Percentiles rank a stretch among this genome's conserved stretches.
Conservation (phyloP, 2,329 filamentous ascomycete genomes). For the Aspergillus bombycis region DNA sequence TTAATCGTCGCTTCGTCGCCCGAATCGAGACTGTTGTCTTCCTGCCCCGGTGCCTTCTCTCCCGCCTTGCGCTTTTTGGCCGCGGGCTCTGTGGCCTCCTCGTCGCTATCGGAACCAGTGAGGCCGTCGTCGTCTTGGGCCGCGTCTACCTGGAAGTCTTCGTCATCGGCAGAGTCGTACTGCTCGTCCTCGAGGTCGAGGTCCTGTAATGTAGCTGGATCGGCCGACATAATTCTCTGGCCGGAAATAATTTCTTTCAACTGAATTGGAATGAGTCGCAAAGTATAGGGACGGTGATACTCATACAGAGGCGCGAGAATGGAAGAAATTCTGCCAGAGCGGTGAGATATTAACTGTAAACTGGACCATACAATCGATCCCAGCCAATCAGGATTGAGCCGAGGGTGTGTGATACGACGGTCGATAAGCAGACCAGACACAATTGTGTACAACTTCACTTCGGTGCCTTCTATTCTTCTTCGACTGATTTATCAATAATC, state of each 20-base stretch:
- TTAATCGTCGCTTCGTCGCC: slow-evolving; percentile 61
- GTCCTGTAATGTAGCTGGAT: slow-evolving; percentile 16
- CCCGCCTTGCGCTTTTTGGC: slow-evolving; percentile 44
- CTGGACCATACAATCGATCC: not conserved
- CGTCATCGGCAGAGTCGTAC: slow-evolving; percentile 44
- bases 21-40: slow-evolving; percentile 53
- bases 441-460: not conserved
- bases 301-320: not conserved
- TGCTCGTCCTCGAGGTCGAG: slow-evolving; percentile 37
- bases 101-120: slow-evolving; percentile 34
- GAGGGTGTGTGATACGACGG: not conserved
- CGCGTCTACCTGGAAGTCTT: slow-evolving; percentile 41
- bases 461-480: not conserved
- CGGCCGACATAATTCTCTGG: slow-evolving; percentile 8
- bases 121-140: slow-evolving; percentile 39
- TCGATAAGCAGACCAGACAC: not conserved
- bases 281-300: slow-evolving; percentile 4
- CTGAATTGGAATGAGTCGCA: slow-evolving; percentile 8
- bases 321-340: slow-evolving; percentile 29
- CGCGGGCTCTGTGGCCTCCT: slow-evolving; percentile 31
- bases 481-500: not conserved
- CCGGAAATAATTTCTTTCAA: not conserved
- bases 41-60: slow-evolving; percentile 25
- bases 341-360: slow-evolving; percentile 9
- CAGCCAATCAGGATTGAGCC: slow-evolving; percentile 2